A percentile compares a stretch with the other conserved stretches of the same genome.
phyloP scores from a whole-genome alignment of 176 grass and related monocot species.

The Oryza rufipogon region DNA sequence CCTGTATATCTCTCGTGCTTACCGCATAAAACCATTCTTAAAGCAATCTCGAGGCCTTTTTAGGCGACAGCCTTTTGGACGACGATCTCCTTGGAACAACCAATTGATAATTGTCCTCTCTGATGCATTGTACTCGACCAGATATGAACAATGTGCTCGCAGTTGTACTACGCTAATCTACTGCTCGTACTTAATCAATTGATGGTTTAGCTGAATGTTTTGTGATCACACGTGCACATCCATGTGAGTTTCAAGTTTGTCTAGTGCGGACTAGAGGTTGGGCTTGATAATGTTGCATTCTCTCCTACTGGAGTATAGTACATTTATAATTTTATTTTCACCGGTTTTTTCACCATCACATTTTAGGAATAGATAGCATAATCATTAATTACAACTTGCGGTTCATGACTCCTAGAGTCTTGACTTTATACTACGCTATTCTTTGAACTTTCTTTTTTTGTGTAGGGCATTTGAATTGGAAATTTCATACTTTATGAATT shows the following conservation, averaged over 20 bases:
- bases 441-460: too few species aligned
- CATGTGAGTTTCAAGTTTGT: slow-evolving; percentile 27
- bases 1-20: slow-evolving; percentile 46
- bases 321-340: not conserved
- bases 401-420: not conserved
- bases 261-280: not conserved
- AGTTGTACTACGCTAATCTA: not conserved
- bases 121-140: slow-evolving; percentile 3
- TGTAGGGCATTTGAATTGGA: too few species aligned
- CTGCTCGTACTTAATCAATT: not conserved
- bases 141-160: slow-evolving; percentile 13
- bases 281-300: not conserved
- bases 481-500: too few species aligned
- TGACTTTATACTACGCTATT: too few species aligned
- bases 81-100: slow-evolving; percentile 34
- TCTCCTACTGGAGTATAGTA: not conserved
- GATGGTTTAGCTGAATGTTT: slow-evolving; percentile 45
- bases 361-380: not conserved
- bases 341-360: not conserved
- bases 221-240: slow-evolving; percentile 43
- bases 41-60: slow-evolving; percentile 53
- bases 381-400: not conserved
- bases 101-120: slow-evolving; percentile 14
- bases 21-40: slow-evolving; percentile 44
- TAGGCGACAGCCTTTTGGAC: slow-evolving; percentile 47